Base-by-base conservation (phyloP, 2,329 filamentous ascomycete genomes). In the Claviceps digitariae region DNA sequence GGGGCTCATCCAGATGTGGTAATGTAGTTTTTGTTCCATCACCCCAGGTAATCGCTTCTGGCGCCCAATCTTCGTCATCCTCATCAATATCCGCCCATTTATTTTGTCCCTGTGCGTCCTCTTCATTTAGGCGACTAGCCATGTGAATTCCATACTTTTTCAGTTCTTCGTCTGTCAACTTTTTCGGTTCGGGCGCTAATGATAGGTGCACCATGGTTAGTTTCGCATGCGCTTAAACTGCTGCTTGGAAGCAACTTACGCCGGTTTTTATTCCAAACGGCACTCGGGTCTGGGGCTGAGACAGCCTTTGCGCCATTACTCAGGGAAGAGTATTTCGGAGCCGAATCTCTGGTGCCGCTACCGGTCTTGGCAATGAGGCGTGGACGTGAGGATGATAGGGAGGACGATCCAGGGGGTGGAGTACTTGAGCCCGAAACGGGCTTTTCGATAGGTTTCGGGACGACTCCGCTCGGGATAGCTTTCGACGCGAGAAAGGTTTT, bases 71-170 rank as follows among this genome's bases (percentile, higher is more conserved):
- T 40, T 93, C 88, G 62, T 90, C 86, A 58, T 93, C 87, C 54
- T 93, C 88, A 56, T 93, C 88, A 56, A 91, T 90, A 63, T 94
- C 88, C 25, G 87, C 88, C 88, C 88, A 94, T 65, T 90, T 91
- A 34, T 84, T 82, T 61, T 90, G 85, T 55, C 86, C 86, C 54
- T 81, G 80, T 52, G 75, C 68, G 64, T 90, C 86, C 59, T 91
- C 86, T 50, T 85, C 78, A 58, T 88, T 84, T 54, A 93, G 72
- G 60, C 88, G 83, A 61, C 79, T 88, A 54, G 87, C 86, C 69
- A 94, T 79, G 65, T 93, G 88, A 62, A 93, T 93, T 34, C 88
- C 87, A 67, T 87, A 90, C 65, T 89, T 87, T 66, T 89, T 86
- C 63, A 94, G 75, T 64, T 94, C 88, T 65, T 94, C 88, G 61